Conservation (phyloP, 1,139 yeast genomes). For the Blastobotrys aristatus region DNA sequence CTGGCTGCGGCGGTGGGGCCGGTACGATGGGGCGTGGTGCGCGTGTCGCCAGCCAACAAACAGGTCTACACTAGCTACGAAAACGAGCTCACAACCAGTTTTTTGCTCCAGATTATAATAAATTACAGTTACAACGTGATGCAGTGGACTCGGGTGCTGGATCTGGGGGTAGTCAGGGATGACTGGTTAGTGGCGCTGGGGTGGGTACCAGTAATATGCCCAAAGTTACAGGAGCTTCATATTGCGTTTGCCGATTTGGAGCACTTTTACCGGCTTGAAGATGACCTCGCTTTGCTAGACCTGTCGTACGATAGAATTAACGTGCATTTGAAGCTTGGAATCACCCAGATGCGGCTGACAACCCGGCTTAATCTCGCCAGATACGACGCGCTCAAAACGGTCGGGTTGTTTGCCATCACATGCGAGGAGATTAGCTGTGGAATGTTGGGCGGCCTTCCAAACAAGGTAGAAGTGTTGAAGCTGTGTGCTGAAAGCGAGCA, state of each 20-base stretch:
- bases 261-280: background rate
- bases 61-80: background rate
- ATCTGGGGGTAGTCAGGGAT: background rate
- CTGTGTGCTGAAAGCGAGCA: background rate
- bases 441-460: background rate
- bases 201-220: background rate
- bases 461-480: background rate
- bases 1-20: background rate
- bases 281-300: background rate
- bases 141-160: background rate
- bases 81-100: background rate
- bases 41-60: background rate
- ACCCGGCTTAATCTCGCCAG: background rate
- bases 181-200: conserved; percentile 4
- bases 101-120: background rate
- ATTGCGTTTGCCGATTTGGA: background rate
- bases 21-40: background rate
- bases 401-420: background rate
- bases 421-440: background rate
- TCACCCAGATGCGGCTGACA: background rate
- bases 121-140: background rate
- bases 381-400: background rate
- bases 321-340: background rate
- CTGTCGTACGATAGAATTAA: background rate
- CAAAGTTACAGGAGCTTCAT: background rate